Evolutionary conservation across 2,329 filamentous ascomycete genomes (phyloP).

Genomic region (Venturia pyrina): DNA sequence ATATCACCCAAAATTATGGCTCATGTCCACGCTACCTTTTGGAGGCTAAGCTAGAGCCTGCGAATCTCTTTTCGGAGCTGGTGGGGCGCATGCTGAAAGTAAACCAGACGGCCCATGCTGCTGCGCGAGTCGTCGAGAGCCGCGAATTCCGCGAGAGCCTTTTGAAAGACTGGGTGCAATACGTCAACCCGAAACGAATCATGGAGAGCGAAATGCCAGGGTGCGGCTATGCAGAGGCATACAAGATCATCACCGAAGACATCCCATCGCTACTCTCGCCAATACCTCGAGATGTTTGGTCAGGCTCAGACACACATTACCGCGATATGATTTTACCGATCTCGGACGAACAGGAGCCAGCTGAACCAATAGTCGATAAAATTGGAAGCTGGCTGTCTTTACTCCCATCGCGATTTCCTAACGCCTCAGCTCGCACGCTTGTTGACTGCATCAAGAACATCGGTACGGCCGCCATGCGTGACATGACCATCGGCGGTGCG

Average conservation of each 20-base stretch:
- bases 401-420: slow-evolving; percentile 61
- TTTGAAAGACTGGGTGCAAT: slow-evolving; percentile 80
- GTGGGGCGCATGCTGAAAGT: slow-evolving; percentile 81
- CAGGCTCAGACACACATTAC: slow-evolving; percentile 17
- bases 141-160: slow-evolving; percentile 86
- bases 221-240: slow-evolving; percentile 45
- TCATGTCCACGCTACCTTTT: slow-evolving; percentile 78
- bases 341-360: neutral
- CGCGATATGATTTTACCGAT: neutral
- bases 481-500: slow-evolving; percentile 68
- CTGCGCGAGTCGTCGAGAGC: slow-evolving; percentile 84
- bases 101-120: slow-evolving; percentile 87
- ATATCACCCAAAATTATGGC: slow-evolving; percentile 78
- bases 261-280: slow-evolving; percentile 63
- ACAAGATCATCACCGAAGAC: slow-evolving; percentile 47
- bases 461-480: slow-evolving; percentile 67
- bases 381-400: slow-evolving; percentile 65
- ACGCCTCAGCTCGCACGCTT: slow-evolving; percentile 61
- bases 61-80: slow-evolving; percentile 77
- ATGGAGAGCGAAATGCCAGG: slow-evolving; percentile 47
- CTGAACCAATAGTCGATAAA: slow-evolving; percentile 62
- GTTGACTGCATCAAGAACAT: slow-evolving; percentile 68
- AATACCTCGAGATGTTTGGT: slow-evolving; percentile 33
- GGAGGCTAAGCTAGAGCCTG: slow-evolving; percentile 77
- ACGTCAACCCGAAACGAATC: slow-evolving; percentile 46